A percentile compares a stretch with the other conserved stretches of the same genome.
phyloP scores from a whole-genome alignment of 148 eudicot species.

The Diospyros kaki region DNA sequence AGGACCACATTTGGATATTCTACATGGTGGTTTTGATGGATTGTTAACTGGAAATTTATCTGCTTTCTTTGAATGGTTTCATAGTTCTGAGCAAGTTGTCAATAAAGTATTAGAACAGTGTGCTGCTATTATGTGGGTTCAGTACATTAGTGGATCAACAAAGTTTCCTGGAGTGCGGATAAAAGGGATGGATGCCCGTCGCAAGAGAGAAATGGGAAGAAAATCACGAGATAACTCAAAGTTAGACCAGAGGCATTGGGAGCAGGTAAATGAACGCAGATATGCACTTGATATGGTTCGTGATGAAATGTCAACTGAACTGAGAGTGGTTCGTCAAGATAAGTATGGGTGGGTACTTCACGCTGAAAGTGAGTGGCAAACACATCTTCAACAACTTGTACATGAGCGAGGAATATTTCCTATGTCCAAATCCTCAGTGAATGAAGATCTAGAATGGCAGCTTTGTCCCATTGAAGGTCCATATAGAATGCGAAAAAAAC shows the following conservation, averaged over 20 bases:
- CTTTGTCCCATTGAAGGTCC: constrained; percentile 99
- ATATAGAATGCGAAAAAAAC: constrained; percentile 94
- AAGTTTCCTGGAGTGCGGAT: constrained; percentile 95
- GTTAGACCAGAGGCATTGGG: constrained; percentile 72
- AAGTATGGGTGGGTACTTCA: constrained; percentile 99
- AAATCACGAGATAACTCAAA: constrained; percentile 65
- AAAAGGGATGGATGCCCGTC: constrained; percentile 90
- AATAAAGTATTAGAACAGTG: constrained; percentile 86
- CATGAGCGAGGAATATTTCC: constrained; percentile 96
- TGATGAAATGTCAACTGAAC: constrained; percentile 88
- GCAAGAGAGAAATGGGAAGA: constrained; percentile 76
- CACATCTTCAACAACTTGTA: constrained; percentile 92
- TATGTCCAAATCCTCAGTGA: constrained; percentile 36
- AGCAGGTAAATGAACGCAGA: constrained; percentile 82
- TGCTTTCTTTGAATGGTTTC: constrained; percentile 81
- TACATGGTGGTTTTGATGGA: constrained; percentile 91
- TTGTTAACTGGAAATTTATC: constrained; percentile 73
- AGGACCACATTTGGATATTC: constrained; percentile 66
- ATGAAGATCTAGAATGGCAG: constrained; percentile 75
- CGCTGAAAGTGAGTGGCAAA: constrained; percentile 99
- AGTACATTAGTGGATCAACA: constrained; percentile 75
- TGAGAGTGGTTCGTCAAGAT: constrained; percentile 95
- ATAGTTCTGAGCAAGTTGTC: constrained; percentile 61
- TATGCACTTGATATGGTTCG: constrained; percentile 86
- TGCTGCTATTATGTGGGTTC: constrained; percentile 97